Conservation (phyloP, 805 yeast genomes). For the Zygoascus tannicola region DNA sequence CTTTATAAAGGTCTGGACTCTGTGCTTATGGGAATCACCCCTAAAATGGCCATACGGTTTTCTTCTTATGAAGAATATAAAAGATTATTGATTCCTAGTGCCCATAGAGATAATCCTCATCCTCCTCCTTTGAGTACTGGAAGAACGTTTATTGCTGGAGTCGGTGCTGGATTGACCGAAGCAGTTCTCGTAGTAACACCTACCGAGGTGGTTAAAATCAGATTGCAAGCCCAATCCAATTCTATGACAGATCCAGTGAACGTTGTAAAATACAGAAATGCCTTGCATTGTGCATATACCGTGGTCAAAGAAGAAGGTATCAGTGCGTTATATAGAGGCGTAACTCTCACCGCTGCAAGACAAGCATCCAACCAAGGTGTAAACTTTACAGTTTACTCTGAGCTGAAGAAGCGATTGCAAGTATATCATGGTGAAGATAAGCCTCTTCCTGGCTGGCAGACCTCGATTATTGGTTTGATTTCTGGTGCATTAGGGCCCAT, state of each 20-base stretch:
- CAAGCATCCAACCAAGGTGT: conserved; percentile 99
- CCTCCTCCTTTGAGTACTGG: conserved; percentile 63
- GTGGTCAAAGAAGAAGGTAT: conserved; percentile 88
- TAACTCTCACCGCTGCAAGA: conserved; percentile 89
- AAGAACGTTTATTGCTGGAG: conserved; percentile 82
- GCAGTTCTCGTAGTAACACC: conserved; percentile 93
- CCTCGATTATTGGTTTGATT: conserved; percentile 79
- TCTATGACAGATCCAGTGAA: conserved; percentile 76
- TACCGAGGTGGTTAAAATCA: conserved; percentile 92
- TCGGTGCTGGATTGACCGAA: conserved; percentile 95
- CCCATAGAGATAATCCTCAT: conserved; percentile 11
- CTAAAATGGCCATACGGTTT: conserved; percentile 96
- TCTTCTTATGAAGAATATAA: conserved; percentile 89
- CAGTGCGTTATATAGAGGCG: conserved; percentile 85
- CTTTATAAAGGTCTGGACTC: conserved; percentile 95
- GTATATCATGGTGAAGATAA: conserved; percentile 43
- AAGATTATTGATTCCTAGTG: conserved; percentile 48
- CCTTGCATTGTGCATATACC: conserved; percentile 79
- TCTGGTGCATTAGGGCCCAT: conserved; percentile 98
- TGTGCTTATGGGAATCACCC: conserved; percentile 93
- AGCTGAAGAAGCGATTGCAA: conserved; percentile 62
- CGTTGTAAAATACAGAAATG: conserved; percentile 81
- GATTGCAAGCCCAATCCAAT: conserved; percentile 92
- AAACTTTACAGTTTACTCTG: conserved; percentile 89
- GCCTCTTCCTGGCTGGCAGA: conserved; percentile 84